A percentile compares a stretch with the other conserved stretches of the same genome.
Evolutionary conservation across 345 rosid genomes (phyloP).

Genomic region (Rhizophora mangle): DNA sequence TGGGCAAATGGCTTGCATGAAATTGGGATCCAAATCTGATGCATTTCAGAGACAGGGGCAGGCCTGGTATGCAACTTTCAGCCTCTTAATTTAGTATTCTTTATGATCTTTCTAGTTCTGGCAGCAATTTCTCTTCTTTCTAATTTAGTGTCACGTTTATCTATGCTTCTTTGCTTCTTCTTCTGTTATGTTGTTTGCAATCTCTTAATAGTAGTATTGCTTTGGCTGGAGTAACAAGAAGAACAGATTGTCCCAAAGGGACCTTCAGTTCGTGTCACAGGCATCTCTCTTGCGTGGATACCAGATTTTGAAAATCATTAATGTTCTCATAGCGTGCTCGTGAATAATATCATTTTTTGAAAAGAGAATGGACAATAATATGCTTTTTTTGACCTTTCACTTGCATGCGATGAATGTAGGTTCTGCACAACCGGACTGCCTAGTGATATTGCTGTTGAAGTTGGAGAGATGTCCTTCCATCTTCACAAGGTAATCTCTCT

Average conservation of each 20-base stretch:
- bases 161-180: background rate
- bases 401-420: constrained; percentile 35
- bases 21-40: constrained; percentile 90
- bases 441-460: constrained; percentile 84
- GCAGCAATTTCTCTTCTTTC: background rate
- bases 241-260: background rate
- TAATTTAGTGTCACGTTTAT: too few species aligned
- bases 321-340: background rate
- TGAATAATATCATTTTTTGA: background rate
- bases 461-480: constrained; percentile 91
- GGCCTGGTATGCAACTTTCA: constrained; percentile 64
- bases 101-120: background rate
- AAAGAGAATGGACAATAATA: background rate
- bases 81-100: background rate
- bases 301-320: too few species aligned
- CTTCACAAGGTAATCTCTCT: constrained; percentile 79
- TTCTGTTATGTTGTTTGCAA: background rate
- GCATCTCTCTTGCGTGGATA: too few species aligned
- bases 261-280: background rate
- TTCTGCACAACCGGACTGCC: constrained; percentile 98
- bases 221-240: too few species aligned
- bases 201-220: too few species aligned
- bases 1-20: constrained; percentile 76
- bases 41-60: constrained; percentile 94
- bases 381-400: background rate